Evolutionary conservation across 2,329 filamentous ascomycete genomes (phyloP).

Genomic region (Aspergillus melleus): DNA sequence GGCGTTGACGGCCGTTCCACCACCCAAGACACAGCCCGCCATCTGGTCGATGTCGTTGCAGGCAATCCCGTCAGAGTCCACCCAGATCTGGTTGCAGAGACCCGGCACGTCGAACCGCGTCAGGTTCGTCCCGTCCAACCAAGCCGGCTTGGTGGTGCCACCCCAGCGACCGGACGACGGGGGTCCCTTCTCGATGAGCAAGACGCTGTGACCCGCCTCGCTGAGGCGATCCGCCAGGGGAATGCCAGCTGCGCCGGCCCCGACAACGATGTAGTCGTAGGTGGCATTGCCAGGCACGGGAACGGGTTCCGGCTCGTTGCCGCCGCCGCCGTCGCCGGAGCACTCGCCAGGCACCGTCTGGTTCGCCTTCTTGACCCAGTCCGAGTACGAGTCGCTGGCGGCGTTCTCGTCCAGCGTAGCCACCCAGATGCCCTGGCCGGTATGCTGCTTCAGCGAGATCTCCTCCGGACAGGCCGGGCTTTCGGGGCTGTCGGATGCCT

Average conservation of each 20-base stretch:
- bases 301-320: neutral
- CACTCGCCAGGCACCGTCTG: constrained; percentile 20
- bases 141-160: constrained; percentile 59
- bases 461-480: constrained; percentile 48
- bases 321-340: constrained; percentile 7
- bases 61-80: constrained; percentile 51
- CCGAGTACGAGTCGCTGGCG: constrained; percentile 39
- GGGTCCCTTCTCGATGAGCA: constrained; percentile 63
- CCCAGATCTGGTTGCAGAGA: constrained; percentile 70
- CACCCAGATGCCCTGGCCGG: constrained; percentile 55
- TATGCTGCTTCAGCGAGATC: constrained; percentile 56
- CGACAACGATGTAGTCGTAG: constrained; percentile 49
- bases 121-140: constrained; percentile 59
- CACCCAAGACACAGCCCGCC: constrained; percentile 70
- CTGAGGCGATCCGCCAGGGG: constrained; percentile 61
- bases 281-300: constrained; percentile 11
- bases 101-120: constrained; percentile 72
- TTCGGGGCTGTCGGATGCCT: constrained; percentile 43
- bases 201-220: constrained; percentile 63
- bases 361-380: constrained; percentile 31
- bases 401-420: constrained; percentile 45
- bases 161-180: constrained; percentile 66
- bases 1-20: constrained; percentile 29
- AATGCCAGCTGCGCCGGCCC: constrained; percentile 52
- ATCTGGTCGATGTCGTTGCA: constrained; percentile 72